These are phyloP conservation scores for Termitomyces sp. DNA, from an alignment of 768 basidiomycete species.

Conservation along the genomic window DNA sequence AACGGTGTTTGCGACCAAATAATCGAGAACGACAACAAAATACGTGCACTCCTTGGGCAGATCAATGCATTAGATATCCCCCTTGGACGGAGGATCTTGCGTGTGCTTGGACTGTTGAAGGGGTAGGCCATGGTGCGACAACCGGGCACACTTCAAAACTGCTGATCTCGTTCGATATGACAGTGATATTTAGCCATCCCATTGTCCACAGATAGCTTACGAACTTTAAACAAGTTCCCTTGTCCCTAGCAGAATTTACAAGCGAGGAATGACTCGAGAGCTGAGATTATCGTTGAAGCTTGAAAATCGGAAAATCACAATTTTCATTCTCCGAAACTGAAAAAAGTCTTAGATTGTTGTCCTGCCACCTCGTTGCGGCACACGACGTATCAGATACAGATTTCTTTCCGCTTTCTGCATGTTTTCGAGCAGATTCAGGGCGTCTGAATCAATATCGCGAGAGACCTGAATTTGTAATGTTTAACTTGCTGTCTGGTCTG, in stretches of 20 bases:
- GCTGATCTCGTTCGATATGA: neutral
- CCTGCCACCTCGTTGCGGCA: too few relatives aligned
- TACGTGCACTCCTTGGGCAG: conserved; percentile 16
- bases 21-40: conserved; percentile 14
- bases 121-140: neutral
- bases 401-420: neutral
- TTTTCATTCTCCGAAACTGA: neutral
- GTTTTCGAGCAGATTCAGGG: neutral
- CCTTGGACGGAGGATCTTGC: conserved; percentile 9
- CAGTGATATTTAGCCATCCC: neutral
- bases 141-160: neutral
- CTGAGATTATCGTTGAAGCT: neutral
- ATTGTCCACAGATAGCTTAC: neutral
- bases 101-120: neutral
- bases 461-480: neutral
- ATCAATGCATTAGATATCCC: conserved; percentile 20
- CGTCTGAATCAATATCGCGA: neutral
- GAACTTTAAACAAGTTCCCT: neutral
- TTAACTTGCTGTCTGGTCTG: neutral
- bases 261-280: neutral
- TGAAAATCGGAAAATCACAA: neutral
- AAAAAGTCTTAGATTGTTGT: too few relatives aligned
- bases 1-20: conserved; percentile 9
- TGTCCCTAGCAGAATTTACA: neutral
- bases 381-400: neutral